Base-by-base conservation (phyloP, 208 protist species). In the Crithidia mellificae region DNA sequence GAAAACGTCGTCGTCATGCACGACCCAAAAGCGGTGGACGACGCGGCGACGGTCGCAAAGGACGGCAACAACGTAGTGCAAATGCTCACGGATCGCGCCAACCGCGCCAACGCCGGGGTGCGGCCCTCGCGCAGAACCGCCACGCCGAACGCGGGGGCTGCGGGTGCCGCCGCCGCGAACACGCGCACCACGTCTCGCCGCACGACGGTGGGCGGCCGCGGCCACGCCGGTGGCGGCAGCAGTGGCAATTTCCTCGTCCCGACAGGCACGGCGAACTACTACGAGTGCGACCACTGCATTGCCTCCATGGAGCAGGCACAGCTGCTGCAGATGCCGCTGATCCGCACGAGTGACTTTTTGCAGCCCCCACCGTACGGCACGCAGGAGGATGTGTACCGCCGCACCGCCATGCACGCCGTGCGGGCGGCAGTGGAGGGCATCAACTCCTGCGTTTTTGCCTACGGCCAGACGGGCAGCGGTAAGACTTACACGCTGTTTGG, bases 401-500 rank as follows among this genome's bases (percentile, higher is more conserved):
- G 54, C 30, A 93, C 84, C 25, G 90, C 86, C 7, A 62, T 68
- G 51, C 87, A 86, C 57, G 84, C 87, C 9, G 86, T 96, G n/a
- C 55, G 77, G 24, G 82, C 84, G 2, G 85, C 81, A 3, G 75
- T 96, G 24, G 87, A 92, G 36, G 91, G 91, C 53, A 92, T 93
- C 66, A 96, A 96, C 70, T 87, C 78, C 20, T 93, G 84, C 54
- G 78, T 95, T 12, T 91, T 95, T 64, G 87, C 90, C n/a, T 95
- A 95, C 64, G 90, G 90, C 20, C 87, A 93, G 70, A 95, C 90
- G 6, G 90, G 90, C 39, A 87, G 77, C 59, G 90, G 90, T 11
- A 95, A 95, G 75, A 95, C 87, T 4, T 89, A 92, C 74, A 93
- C 90, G 32, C 74, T 96, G 27, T 92, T 94, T 51, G 91, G 91